These are phyloP conservation scores for Geranium incanum DNA, from an alignment of 441 rosid species.

Conservation along the genomic window DNA sequence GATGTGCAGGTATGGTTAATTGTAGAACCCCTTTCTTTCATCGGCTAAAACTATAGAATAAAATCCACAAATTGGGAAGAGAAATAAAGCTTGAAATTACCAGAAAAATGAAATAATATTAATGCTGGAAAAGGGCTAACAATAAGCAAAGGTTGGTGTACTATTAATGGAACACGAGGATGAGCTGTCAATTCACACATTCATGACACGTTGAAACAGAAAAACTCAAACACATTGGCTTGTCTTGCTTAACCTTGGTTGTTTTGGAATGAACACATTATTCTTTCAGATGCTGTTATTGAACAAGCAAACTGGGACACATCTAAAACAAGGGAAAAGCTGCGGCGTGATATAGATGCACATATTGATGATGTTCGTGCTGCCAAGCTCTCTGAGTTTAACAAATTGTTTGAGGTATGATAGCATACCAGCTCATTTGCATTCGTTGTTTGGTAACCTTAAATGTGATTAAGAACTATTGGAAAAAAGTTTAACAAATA, in stretches of 20 bases:
- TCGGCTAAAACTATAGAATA: background rate
- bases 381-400: slow-evolving; percentile 74
- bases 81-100: background rate
- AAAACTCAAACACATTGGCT: background rate
- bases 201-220: background rate
- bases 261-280: slow-evolving; percentile 1
- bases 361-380: slow-evolving; percentile 64
- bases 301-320: slow-evolving; percentile 83
- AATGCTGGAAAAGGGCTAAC: too few relatives aligned
- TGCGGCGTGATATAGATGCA: slow-evolving; percentile 66
- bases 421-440: slow-evolving; percentile 1
- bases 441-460: background rate
- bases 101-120: too few relatives aligned
- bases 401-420: slow-evolving; percentile 55
- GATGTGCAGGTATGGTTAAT: slow-evolving; percentile 17
- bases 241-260: slow-evolving; percentile 3
- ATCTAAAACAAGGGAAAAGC: slow-evolving; percentile 57
- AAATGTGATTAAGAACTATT: slow-evolving; percentile 2
- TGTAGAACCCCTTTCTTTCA: background rate
- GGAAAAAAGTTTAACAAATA: background rate
- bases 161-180: background rate
- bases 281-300: slow-evolving; percentile 59
- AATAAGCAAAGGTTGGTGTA: too few relatives aligned
- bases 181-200: background rate
- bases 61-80: background rate